Base-by-base conservation (phyloP, 1,284 basidiomycete genomes). In the Pseudozyma pruni region DNA sequence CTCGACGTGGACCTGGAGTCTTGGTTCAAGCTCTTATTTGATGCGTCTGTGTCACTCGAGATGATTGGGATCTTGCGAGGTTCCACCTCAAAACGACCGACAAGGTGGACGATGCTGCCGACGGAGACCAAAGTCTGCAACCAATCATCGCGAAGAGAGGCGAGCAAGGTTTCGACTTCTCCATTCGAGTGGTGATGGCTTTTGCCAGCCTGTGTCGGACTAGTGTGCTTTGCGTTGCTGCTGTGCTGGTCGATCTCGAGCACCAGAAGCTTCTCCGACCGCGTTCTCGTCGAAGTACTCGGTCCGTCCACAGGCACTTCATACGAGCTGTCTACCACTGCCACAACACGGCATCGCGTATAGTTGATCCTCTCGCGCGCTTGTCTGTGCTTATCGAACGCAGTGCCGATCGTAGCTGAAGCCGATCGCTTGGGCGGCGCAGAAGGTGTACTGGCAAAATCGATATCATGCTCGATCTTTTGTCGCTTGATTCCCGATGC, bases 91-190 rank as follows among this genome's bases (percentile, higher is more conserved):
- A 72, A 78, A 9, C 46, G 44, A 14, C 77, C 77, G 25, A 73
- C 63, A 10, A 77, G 63, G 29, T 79, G 74, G 10, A 79, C 59
- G 16, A 57, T 60, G 43, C 66, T 71, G 40, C 71, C 70, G 2
- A 42, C 43, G 7, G 49, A 31, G 32, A 76, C 67, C 13, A 55
- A 39, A 7, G 59, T 73, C 27, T 56, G 42, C n/a, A 66, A 35
- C 77, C 77, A 79, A 31, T 79, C 75, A 35, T 78, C 77, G 33
- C 77, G 69, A 5, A 79, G 49, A 8, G 67, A 56, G 4, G 76
- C 76, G 22, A 71, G 51, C 23, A 66, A 20, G 2, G 43, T 50
- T 8, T 57, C 59, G 14, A 40, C 8, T 11, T 40, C 8, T 8
- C 41, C 17, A 7, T 44, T 3, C 5, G 35, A 20, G n/a, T 29